Evolutionary conservation across 306 rosid genomes (phyloP).

Genomic region (Vigna trinervia): DNA sequence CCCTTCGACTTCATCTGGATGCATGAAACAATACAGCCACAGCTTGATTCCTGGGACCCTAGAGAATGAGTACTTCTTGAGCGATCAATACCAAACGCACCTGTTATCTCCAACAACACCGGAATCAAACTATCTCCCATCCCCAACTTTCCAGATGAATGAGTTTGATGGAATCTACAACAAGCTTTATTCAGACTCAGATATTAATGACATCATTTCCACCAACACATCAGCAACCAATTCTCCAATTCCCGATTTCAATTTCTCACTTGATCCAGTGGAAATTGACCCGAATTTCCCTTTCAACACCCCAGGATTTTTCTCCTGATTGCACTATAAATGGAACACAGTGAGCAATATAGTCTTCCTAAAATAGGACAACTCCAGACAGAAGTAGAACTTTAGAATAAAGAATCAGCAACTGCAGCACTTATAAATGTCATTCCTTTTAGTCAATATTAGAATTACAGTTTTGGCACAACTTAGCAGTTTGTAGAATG

Average conservation of each 20-base stretch:
- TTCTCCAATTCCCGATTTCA: conserved; percentile 72
- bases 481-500: not conserved
- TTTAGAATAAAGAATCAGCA: conserved; percentile 32
- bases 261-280: conserved; percentile 64
- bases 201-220: conserved; percentile 66
- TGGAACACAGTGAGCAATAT: not conserved
- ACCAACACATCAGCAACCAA: conserved; percentile 71
- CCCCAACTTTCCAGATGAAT: conserved; percentile 55
- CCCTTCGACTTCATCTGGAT: conserved; percentile 68
- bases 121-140: conserved; percentile 51
- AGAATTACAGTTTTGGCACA: conserved; percentile 24
- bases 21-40: conserved; percentile 47
- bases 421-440: conserved; percentile 20
- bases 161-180: conserved; percentile 46
- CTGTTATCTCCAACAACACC: conserved; percentile 56
- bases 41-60: conserved; percentile 50
- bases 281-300: conserved; percentile 69
- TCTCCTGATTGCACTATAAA: conserved; percentile 47
- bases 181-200: conserved; percentile 57
- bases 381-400: conserved; percentile 18
- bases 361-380: conserved; percentile 17
- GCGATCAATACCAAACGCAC: conserved; percentile 57
- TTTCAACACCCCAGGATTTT: conserved; percentile 63
- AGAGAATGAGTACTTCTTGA: conserved; percentile 53
- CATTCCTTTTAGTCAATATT: conserved; percentile 26